Percentiles rank a stretch among this genome's conserved stretches.
Conservation (phyloP, 2,329 filamentous ascomycete genomes). For the Paracoccidioides lutzii region DNA sequence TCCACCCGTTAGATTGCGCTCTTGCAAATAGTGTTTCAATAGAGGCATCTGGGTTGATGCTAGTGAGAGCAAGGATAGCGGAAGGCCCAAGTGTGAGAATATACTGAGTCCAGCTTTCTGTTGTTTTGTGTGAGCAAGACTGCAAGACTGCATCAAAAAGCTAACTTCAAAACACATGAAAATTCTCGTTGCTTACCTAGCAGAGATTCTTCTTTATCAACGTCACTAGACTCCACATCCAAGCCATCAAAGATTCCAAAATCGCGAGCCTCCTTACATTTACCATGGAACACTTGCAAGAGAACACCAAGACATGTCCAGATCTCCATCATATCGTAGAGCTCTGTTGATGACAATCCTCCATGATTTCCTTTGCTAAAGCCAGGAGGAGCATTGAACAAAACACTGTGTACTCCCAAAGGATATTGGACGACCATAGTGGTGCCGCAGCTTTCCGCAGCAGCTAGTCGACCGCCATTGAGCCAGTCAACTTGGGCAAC, state of each 20-base stretch:
- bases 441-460: constrained; percentile 33
- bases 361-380: constrained; percentile 45
- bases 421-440: constrained; percentile 38
- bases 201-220: constrained; percentile 36
- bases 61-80: constrained; percentile 41
- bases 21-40: constrained; percentile 37
- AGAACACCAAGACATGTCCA: constrained; percentile 49
- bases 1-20: constrained; percentile 43
- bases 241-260: constrained; percentile 46
- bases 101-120: constrained; percentile 50
- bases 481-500: constrained; percentile 51
- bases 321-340: constrained; percentile 53
- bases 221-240: constrained; percentile 33
- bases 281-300: constrained; percentile 43
- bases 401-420: constrained; percentile 40
- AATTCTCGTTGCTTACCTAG: constrained; percentile 33
- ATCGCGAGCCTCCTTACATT: constrained; percentile 41
- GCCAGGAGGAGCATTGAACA: constrained; percentile 44
- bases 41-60: constrained; percentile 26
- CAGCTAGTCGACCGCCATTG: constrained; percentile 42
- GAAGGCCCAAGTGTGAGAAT: constrained; percentile 47
- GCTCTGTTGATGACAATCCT: constrained; percentile 42
- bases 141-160: background rate
- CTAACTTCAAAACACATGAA: background rate
- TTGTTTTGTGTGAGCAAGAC: constrained; percentile 10